Conservation (phyloP, 352 stramenopile genomes). For the Pythium phragmiticola region DNA sequence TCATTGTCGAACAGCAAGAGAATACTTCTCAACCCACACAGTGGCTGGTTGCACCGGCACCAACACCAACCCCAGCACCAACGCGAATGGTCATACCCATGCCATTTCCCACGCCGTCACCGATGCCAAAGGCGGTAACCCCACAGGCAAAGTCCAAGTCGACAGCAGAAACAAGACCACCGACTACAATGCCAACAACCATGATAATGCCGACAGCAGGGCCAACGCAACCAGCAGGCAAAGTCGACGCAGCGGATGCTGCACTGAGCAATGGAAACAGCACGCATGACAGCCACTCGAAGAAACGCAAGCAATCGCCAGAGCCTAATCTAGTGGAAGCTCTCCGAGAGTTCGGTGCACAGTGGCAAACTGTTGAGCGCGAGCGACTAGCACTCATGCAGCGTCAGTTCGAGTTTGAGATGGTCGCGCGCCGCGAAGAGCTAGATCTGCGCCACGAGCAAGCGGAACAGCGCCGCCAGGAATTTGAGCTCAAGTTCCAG, state of each 20-base stretch:
- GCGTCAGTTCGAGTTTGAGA: conserved; percentile 8
- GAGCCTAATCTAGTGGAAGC: not conserved
- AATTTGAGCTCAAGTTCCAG: conserved; percentile 9
- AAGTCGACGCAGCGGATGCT: not conserved
- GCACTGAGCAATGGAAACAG: not conserved
- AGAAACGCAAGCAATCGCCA: not conserved
- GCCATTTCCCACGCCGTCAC: too few relatives aligned
- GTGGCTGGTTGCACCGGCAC: not conserved
- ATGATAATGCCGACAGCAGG: not conserved
- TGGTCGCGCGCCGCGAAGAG: conserved; percentile 4
- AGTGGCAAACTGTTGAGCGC: not conserved
- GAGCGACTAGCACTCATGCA: not conserved
- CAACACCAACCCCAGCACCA: not conserved
- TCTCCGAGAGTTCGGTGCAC: not conserved
- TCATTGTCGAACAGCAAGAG: not conserved
- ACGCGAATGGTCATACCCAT: too few relatives aligned
- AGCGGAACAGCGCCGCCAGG: not conserved
- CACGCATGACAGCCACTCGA: not conserved
- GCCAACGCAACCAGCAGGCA: not conserved
- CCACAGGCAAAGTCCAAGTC: too few relatives aligned
- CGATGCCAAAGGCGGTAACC: too few relatives aligned
- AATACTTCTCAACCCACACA: not conserved
- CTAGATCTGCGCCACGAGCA: not conserved
- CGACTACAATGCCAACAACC: not conserved
- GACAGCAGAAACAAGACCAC: too few relatives aligned